A percentile compares a stretch with the other conserved stretches of the same genome.
Evolutionary conservation across 805 yeast species (phyloP).

Genomic region (Debaryomyces prosopidis): DNA sequence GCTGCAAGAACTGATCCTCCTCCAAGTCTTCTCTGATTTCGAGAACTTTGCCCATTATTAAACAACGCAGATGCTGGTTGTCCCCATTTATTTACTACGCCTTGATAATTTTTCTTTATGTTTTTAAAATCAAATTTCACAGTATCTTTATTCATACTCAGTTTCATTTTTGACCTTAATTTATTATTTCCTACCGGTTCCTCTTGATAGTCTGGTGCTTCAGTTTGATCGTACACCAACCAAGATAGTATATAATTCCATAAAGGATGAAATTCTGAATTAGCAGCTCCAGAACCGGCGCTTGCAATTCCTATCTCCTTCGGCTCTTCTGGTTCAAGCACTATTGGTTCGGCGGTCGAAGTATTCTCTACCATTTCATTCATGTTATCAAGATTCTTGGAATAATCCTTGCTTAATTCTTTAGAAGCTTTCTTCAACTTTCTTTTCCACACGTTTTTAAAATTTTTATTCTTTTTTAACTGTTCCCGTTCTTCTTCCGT

Average conservation of each 20-base stretch:
- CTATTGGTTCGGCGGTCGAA: background rate
- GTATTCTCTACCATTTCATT: background rate
- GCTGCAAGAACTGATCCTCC: conserved; percentile 6
- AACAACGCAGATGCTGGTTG: conserved; percentile 24
- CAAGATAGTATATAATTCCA: conserved; percentile 41
- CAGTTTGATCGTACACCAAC: conserved; percentile 27
- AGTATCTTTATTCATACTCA: conserved; percentile 3
- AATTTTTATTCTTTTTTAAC: conserved; percentile 15
- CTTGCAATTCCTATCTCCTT: background rate
- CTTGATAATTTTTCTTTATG: conserved; percentile 20
- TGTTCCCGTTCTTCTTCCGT: conserved; percentile 10
- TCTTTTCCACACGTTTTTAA: conserved; percentile 15
- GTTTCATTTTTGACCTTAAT: conserved; percentile 4
- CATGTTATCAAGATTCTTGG: background rate
- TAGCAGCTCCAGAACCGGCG: too few relatives aligned
- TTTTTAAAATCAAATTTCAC: conserved; percentile 2
- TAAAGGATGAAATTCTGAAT: conserved; percentile 29
- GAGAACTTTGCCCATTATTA: background rate
- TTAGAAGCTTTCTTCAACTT: conserved; percentile 23
- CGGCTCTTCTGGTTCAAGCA: conserved; percentile 3
- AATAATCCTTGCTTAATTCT: conserved; percentile 17
- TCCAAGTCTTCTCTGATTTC: background rate
- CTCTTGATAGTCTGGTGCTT: background rate
- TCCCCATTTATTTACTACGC: conserved; percentile 32
- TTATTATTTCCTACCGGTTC: background rate